Evolutionary conservation across 2,329 filamentous ascomycete species (phyloP), one percentile per base, ranked within the genome.

Genomic region (Fusarium duplospermum): DNA sequence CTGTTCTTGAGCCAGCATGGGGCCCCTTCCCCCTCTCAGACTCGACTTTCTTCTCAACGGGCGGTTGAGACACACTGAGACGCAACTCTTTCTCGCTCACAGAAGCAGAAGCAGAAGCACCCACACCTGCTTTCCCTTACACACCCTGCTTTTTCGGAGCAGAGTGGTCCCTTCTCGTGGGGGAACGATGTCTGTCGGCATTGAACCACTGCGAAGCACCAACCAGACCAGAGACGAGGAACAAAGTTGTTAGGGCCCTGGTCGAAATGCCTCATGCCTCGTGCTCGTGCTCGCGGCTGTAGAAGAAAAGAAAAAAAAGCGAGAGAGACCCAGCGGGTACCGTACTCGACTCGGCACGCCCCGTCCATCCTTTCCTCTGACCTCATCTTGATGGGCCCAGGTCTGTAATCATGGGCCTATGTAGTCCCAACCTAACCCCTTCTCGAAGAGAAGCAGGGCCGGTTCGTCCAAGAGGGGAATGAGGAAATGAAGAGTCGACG

Each of bases 191-290:
- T 42, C 38, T 61, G 42, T 62, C 59, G 59, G 59, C 40, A 50
- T 50, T 62, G 58, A 62, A 50, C 40, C 27, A 47, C 40, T 47
- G 20, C 22, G 31, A 61, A 5, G 27, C 38, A 62, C 27, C 59
- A 50, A 56, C 62, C 54, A 57, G 31, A 66, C 70, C 27, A 38
- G 52, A 35, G 40, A 27, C 36, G 40, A 67, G 54, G 59, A 68
- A 63, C 52, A 70, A 54, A 74, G 54, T 68, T 72, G 62, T 50
- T 47, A 10, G 18, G 45, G 16, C 45, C 35, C 61, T 36, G 22
- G 40, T 68, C 47, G 69, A 72, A 74, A 74, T 74, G 64, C 71
- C 71, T 74, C 71, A 72, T 66, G 54, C 38, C 59, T 47, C 61
- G 35, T 62, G 31, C 42, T 40, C 54, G 29, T 66, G 59, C 45